Base-by-base conservation (phyloP, 1,284 basidiomycete species). In the Schizophyllum commune region DNA sequence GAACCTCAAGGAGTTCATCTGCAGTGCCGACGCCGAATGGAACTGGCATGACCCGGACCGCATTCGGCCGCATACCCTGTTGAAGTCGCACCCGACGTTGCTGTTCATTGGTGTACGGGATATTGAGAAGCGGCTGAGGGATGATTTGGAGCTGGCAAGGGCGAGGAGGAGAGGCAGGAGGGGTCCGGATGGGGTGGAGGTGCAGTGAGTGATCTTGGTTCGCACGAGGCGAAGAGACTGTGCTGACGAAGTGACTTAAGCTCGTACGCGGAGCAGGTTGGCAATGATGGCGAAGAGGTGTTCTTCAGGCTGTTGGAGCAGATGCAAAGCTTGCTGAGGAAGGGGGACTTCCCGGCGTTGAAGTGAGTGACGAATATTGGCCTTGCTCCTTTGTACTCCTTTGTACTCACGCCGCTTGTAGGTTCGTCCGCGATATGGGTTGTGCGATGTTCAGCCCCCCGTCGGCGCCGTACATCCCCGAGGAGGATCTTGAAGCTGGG, bases 31-130 rank as follows among this genome's bases (percentile, higher is more conserved):
- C 63, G 86, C 87, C 1, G 86, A 87, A 67, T 90, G 88, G 88
- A 86, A 89, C 65, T 90, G 88, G 88, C 80, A 83, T 66, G 79
- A 77, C 59, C 88, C 88, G 0, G 87, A 90, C 68, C 88, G 86
- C 85, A 88, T 90, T 65, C 85, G 87, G n/a, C 87, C 88, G 1
- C 88, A 90, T 63, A 77, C 88, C 33, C 74, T 90, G 6, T 76
- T 90, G 32, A 84, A 86, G 13, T 70, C 80, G 4, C 88, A 90
- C 67, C 80, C 82, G 0, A 75, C 73, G 11, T 70, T 90, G 15
- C 74, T 83, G 69, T 77, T 89, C 61, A 89, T 90, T 63, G 88
- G 86, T 13, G 83, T 90, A 60, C 78, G 86, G 32, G 87, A 86
- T 66, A 83, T 90, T 67, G 83, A 88, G 69, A 79, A 81, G 63